A percentile compares a stretch with the other conserved stretches of the same genome.
These are phyloP conservation scores for Saksenaea vasiformis DNA, from an alignment of 371 early-diverging fungal genomes.

Conservation along the genomic window DNA sequence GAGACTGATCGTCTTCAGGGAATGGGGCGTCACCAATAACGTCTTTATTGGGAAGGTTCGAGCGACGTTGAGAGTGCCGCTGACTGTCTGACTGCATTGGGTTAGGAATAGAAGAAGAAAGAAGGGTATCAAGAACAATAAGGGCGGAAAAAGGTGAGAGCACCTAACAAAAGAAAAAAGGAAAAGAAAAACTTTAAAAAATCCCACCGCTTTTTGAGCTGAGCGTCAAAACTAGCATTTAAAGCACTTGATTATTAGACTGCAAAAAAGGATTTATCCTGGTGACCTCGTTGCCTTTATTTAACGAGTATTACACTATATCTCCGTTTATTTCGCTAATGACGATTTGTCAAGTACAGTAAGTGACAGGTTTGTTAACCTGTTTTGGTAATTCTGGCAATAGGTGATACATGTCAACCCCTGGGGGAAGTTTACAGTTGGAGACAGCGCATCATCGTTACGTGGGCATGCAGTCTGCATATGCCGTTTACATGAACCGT, in stretches of 20 bases:
- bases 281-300: no score
- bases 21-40: background rate
- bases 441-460: background rate
- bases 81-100: background rate
- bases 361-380: background rate
- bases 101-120: background rate
- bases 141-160: background rate
- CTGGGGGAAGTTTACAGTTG: background rate
- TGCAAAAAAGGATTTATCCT: no score
- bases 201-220: background rate
- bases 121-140: constrained; percentile 3
- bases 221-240: background rate
- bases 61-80: background rate
- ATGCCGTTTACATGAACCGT: no score
- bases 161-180: background rate
- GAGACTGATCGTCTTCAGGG: background rate
- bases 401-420: background rate
- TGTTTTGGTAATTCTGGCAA: background rate
- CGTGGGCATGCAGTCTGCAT: background rate
- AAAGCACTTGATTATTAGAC: no score
- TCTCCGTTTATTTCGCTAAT: background rate
- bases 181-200: background rate
- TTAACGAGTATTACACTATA: background rate
- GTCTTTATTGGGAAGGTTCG: background rate
- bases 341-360: background rate